Base-by-base conservation (phyloP, 1,284 basidiomycete genomes). In the Pterula multifida region DNA sequence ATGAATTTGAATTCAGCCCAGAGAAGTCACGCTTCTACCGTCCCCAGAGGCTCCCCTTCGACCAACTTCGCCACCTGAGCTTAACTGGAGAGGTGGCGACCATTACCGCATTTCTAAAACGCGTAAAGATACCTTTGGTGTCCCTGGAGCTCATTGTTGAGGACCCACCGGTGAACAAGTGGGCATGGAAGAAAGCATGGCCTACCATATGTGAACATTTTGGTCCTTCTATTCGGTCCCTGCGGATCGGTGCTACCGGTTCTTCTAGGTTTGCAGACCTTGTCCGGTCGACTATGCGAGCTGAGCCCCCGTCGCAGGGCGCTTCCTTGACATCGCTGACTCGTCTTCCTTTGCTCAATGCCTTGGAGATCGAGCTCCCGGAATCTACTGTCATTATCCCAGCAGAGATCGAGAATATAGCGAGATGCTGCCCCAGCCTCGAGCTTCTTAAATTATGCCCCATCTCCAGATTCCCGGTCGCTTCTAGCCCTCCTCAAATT, bases 291-390 rank as follows among this genome's bases (percentile, higher is more conserved):
- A 81, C 81, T 1, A 70, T 79, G 26, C 70, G 80, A 54, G 76
- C 71, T 15, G 81, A 82, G 49, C 68, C 73, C 24, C 65, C 75
- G 11, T 67, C 69, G 55, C 70, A 68, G 24, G 73, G 74, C 53
- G 72, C 87, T 26, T 72, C 81, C 17, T 69, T 87, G 48, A 73
- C 78, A 52, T 65, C 75, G 54, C 61, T 87, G n/a, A 65, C 67
- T 21, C 66, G 65, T 47, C 69, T 87, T 32, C 74, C 76, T 21
- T 60, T 60, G 28, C 68, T 87, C 51, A 59, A 66, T 36, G 73
- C 77, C 21, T 68, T 87, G 42, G 83, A 85, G 49, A 72, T 87
- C 53, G 85, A 87, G 60, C 77, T 87, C 49, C 82, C 84, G 15
- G 81, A 85, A 60, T 85, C 81, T 3, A 69, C 77, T 47, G 65